Evolutionary conservation across 805 yeast species (phyloP).

Genomic region (Cyberlindnera suaveolens): DNA sequence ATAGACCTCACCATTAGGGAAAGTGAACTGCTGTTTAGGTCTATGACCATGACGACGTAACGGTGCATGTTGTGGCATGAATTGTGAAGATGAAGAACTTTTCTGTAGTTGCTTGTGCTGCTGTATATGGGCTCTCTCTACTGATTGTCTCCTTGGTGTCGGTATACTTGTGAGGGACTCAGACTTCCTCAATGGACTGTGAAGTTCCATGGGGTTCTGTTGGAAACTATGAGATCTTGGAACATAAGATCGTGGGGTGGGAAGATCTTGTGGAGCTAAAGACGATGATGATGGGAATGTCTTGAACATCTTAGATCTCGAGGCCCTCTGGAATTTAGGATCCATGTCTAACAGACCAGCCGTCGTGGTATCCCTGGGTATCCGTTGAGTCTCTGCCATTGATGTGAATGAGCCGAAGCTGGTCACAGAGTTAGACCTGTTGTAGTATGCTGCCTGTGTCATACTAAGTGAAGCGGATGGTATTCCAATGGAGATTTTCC

Average conservation of each 20-base stretch:
- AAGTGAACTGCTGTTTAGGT: constrained; percentile 21
- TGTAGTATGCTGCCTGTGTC: not conserved
- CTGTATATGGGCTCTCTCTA: constrained; percentile 5
- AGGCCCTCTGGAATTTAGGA: constrained; percentile 13
- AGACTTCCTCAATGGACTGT: constrained; percentile 1
- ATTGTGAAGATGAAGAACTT: constrained; percentile 4
- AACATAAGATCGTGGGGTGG: not conserved
- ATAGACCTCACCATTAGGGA: constrained; percentile 26
- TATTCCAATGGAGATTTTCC: too few species aligned
- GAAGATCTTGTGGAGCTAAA: not conserved
- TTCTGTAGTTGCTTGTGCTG: constrained; percentile 11
- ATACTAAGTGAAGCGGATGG: not conserved
- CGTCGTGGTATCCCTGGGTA: constrained; percentile 21
- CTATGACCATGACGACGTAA: constrained; percentile 10
- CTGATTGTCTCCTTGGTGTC: constrained; percentile 4
- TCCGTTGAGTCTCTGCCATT: constrained; percentile 2
- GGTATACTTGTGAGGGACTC: constrained; percentile 1
- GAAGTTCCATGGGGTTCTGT: constrained; percentile 1
- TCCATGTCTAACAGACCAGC: constrained; percentile 17
- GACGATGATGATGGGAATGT: constrained; percentile 2
- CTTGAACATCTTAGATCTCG: constrained; percentile 6
- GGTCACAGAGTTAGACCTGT: constrained; percentile 16
- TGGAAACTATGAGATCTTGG: constrained; percentile 6
- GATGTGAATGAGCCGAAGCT: constrained; percentile 17
- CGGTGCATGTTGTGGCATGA: not conserved